phyloP scores from a whole-genome alignment of 768 basidiomycete species.

The Saitozyma podzolica region DNA sequence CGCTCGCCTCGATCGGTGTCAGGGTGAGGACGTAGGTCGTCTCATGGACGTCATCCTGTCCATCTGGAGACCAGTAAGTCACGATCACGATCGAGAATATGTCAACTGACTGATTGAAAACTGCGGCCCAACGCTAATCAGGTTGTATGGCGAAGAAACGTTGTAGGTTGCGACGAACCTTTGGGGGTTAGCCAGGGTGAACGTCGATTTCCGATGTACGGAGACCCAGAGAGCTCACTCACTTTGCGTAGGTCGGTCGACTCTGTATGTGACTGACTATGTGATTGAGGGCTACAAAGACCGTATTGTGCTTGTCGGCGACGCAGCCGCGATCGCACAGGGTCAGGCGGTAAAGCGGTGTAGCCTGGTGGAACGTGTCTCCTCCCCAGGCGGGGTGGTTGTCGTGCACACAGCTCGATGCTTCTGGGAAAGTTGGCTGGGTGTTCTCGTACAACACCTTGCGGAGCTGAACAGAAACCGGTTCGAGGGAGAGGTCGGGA shows the following conservation, averaged over 20 bases:
- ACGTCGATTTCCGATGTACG: background rate
- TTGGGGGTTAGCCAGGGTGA: background rate
- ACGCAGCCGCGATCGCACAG: conserved; percentile 17
- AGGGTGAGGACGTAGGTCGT: conserved; percentile 16
- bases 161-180: conserved; percentile 17
- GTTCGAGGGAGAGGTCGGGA: conserved; percentile 11
- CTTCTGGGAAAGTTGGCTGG: background rate
- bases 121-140: conserved; percentile 18
- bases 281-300: conserved; percentile 9
- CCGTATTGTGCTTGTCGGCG: conserved; percentile 11
- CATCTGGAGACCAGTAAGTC: background rate
- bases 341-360: conserved; percentile 16
- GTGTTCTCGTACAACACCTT: background rate
- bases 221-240: background rate
- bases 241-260: conserved; percentile 11
- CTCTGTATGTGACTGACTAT: conserved; percentile 6
- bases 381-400: conserved; percentile 4
- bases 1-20: conserved; percentile 5
- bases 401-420: conserved; percentile 4
- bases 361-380: conserved; percentile 14
- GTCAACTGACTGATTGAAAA: conserved; percentile 3
- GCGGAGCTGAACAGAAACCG: background rate
- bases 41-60: conserved; percentile 7
- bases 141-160: conserved; percentile 12
- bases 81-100: background rate